phyloP scores from a whole-genome alignment of 768 basidiomycete species.

The Pulveroboletus sp. region DNA sequence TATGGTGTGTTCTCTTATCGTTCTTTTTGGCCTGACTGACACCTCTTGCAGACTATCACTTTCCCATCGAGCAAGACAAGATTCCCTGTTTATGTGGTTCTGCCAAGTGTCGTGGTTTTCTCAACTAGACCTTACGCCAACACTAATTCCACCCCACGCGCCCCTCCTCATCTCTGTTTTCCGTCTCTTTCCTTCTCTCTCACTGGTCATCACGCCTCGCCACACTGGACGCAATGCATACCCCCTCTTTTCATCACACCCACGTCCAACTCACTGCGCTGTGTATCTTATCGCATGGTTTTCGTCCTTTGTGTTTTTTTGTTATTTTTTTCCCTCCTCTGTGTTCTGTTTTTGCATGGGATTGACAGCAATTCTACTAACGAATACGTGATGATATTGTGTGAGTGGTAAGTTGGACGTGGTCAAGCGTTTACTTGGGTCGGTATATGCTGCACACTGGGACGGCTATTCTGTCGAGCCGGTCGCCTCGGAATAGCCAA shows the following conservation, averaged over 20 bases:
- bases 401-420: neutral
- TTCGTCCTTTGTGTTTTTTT: neutral
- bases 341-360: slow-evolving; percentile 5
- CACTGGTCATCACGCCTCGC: slow-evolving; percentile 7
- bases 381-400: neutral
- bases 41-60: slow-evolving; percentile 81
- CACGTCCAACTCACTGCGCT: slow-evolving; percentile 23
- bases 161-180: neutral
- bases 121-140: slow-evolving; percentile 67
- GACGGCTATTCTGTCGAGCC: too few species aligned
- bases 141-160: slow-evolving; percentile 1
- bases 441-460: too few species aligned
- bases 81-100: slow-evolving; percentile 92
- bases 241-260: slow-evolving; percentile 14
- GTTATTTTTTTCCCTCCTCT: neutral
- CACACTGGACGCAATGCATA: slow-evolving; percentile 18
- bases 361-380: slow-evolving; percentile 15
- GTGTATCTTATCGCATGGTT: slow-evolving; percentile 31
- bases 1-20: slow-evolving; percentile 63
- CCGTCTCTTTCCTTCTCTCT: neutral
- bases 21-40: neutral
- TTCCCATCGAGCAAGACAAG: slow-evolving; percentile 98
- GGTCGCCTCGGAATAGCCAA: too few species aligned
- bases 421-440: too few species aligned
- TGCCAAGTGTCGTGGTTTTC: slow-evolving; percentile 88